Base-by-base conservation (phyloP, 1,284 basidiomycete species). In the Mycena sp. region DNA sequence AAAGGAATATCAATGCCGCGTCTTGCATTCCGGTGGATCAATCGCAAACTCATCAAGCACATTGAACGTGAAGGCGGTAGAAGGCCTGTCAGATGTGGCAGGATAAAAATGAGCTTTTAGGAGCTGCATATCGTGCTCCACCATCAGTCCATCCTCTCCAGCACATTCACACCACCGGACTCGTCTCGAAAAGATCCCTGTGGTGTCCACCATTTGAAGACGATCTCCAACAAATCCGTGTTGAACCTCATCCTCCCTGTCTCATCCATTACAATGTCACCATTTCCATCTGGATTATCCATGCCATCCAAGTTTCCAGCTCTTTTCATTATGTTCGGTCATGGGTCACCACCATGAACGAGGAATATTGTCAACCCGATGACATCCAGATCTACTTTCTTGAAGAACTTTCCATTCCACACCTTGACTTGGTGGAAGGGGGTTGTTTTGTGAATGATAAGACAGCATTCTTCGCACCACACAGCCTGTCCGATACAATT, bases 181-280 rank as follows among this genome's bases (percentile, higher is more conserved):
- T 5, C 41, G 52, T 7, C 52, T 37, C 10, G 12, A 4, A 40
- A 54, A 54, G 25, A 54, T 44, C 14, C 52, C 52, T 1, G 40
- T 43, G 11, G 29, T 35, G 14, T 54, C 5, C 3, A 44, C 41
- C 21, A 54, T 29, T 14, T 19, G 28, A 19, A 54, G 4, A 2
- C 40, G 52, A 25, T 54, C 52, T n/a, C 52, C 52, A 12, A 54
- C 29, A 54, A 54, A 54, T 17, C 52, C 52, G 0, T 14, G 21
- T 2, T n/a, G 23, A 14, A 46, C 14, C 9, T 46, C 44, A 7
- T 56, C 44, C 44, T 46, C 44, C 44, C 44, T 6, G 7, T 9
- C 9, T 19, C 54, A 28, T 46, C 23, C 14, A 23, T 11, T 19
- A 44, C 29, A 46, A 14, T n/a, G 11, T 19, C 25, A 21, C 38